Percentiles rank a stretch among this genome's conserved stretches.
These are phyloP conservation scores for Exophiala calicioides DNA, from an alignment of 2,329 filamentous ascomycete genomes.

Conservation along the genomic window DNA sequence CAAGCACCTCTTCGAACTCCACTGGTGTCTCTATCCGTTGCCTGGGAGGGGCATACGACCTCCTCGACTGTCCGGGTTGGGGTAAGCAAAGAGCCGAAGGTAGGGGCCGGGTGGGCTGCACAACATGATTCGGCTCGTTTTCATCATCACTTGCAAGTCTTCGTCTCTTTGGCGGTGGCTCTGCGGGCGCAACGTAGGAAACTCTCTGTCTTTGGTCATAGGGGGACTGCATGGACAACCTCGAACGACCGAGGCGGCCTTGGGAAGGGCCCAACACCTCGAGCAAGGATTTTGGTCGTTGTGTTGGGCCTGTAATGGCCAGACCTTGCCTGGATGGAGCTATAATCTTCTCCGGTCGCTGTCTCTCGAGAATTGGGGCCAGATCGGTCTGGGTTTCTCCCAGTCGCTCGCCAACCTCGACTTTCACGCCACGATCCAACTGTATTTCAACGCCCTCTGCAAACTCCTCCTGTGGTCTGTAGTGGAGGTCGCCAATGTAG, in stretches of 20 bases:
- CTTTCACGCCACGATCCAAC: conserved; percentile 73
- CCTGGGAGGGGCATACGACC: conserved; percentile 1
- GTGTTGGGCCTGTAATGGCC: conserved; percentile 46
- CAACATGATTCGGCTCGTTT: conserved; percentile 5
- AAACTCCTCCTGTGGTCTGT: conserved; percentile 68
- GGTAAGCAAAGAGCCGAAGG: conserved; percentile 9
- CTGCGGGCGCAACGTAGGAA: conserved; percentile 18
- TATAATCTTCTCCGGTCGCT: conserved; percentile 35
- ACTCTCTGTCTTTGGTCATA: conserved; percentile 58
- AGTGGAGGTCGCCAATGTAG: conserved; percentile 82
- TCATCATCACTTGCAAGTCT: conserved; percentile 30
- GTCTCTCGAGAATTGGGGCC: conserved; percentile 71
- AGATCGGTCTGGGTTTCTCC: conserved; percentile 76
- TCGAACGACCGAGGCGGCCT: conserved; percentile 63
- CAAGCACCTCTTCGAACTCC: conserved; percentile 15
- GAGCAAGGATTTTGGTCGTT: conserved; percentile 61
- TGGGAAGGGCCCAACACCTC: conserved; percentile 66
- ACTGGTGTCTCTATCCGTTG: conserved; percentile 5
- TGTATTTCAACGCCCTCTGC: conserved; percentile 79
- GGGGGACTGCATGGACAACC: conserved; percentile 61
- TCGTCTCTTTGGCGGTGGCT: conserved; percentile 39
- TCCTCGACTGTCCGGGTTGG: conserved; percentile 10
- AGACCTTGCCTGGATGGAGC: conserved; percentile 34
- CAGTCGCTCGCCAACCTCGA: conserved; percentile 77
- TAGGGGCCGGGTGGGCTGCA: neutral